phyloP scores from a whole-genome alignment of 2,329 filamentous ascomycete genomes.

The Colletotrichum sp. region DNA sequence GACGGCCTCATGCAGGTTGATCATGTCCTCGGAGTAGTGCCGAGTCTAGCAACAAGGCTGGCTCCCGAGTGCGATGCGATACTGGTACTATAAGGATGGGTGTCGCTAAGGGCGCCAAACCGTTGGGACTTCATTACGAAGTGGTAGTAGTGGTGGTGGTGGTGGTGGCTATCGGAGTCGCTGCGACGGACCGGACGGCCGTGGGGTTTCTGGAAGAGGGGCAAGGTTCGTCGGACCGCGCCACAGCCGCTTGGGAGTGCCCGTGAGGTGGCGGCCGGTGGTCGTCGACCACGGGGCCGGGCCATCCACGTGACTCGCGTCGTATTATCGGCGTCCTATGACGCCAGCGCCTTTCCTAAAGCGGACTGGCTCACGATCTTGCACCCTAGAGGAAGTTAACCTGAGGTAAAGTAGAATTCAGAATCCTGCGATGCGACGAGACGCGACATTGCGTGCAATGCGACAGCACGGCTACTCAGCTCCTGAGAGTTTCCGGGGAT shows the following conservation, averaged over 20 bases:
- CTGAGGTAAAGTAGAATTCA: not conserved
- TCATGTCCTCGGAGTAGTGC: not conserved
- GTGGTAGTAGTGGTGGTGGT: not conserved
- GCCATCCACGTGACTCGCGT: slow-evolving; percentile 3
- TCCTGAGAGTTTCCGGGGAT: not conserved
- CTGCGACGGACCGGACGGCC: not conserved
- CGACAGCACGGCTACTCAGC: not conserved
- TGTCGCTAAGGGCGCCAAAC: not conserved
- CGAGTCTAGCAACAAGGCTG: not conserved
- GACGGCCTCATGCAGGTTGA: not conserved
- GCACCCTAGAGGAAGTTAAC: not conserved
- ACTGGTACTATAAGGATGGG: not conserved
- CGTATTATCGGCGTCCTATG: slow-evolving; percentile 7
- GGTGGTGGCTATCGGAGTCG: not conserved
- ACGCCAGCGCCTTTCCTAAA: slow-evolving; percentile 13
- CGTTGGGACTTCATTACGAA: not conserved
- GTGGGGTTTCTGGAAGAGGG: not conserved
- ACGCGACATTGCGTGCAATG: not conserved
- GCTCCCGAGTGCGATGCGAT: not conserved
- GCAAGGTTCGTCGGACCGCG: slow-evolving; percentile 1
- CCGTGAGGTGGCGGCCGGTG: slow-evolving; percentile 5
- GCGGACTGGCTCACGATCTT: not conserved
- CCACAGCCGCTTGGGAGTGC: slow-evolving; percentile 8
- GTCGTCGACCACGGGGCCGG: slow-evolving; percentile 1
- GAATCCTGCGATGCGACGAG: not conserved